phyloP scores from a whole-genome alignment of 108 stramenopile species.

The Cyclotella choctawhatcheeana region DNA sequence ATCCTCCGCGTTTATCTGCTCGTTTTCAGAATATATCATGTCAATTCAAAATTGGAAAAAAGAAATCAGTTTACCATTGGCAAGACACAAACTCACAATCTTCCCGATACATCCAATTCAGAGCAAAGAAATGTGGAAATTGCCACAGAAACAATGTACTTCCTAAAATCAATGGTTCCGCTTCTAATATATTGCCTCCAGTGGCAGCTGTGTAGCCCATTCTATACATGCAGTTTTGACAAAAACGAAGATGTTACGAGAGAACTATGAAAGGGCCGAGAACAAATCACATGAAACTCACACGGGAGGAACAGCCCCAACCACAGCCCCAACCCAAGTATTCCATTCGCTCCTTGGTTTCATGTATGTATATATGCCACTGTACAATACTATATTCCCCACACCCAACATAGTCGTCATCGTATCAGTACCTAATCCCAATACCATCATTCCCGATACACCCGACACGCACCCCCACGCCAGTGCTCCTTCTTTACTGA shows the following conservation, averaged over 20 bases:
- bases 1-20: constrained; percentile 62
- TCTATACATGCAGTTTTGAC: background rate
- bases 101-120: constrained; percentile 92
- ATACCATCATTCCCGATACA: constrained; percentile 69
- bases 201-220: constrained; percentile 99
- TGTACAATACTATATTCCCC: constrained; percentile 94
- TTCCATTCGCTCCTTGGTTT: constrained; percentile 94
- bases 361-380: constrained; percentile 95
- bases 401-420: constrained; percentile 89
- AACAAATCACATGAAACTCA: background rate
- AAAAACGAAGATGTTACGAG: background rate
- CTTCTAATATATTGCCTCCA: constrained; percentile 73
- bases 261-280: background rate
- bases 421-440: constrained; percentile 90
- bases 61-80: background rate
- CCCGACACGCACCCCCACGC: constrained; percentile 79
- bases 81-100: constrained; percentile 74
- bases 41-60: background rate
- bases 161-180: constrained; percentile 85
- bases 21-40: background rate
- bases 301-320: constrained; percentile 98
- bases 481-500: constrained; percentile 62
- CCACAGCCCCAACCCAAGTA: constrained; percentile 98
- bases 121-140: constrained; percentile 99
- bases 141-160: constrained; percentile 96